A percentile compares a stretch with the other conserved stretches of the same genome.
Conservation (phyloP, 2,329 filamentous ascomycete species). For the Podosphaera fusca region DNA sequence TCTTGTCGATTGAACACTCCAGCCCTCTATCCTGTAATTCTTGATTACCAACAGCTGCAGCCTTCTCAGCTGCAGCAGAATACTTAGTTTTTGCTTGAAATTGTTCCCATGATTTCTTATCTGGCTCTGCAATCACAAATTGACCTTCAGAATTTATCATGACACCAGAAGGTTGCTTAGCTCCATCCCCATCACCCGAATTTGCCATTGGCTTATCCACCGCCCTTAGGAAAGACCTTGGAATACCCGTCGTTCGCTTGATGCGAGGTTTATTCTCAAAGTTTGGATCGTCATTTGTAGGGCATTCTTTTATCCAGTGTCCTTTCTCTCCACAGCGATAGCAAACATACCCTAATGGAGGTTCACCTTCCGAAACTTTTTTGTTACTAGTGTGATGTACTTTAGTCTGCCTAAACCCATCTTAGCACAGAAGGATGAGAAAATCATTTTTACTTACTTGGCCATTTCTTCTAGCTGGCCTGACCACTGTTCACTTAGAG, state of each 20-base stretch:
- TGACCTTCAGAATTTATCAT: conserved; percentile 97
- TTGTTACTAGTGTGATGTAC: conserved; percentile 32
- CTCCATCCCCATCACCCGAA: conserved; percentile 52
- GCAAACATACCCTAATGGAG: conserved; percentile 84
- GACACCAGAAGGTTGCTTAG: conserved; percentile 64
- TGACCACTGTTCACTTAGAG: conserved; percentile 78
- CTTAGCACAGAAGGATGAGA: conserved; percentile 16
- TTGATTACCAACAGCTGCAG: conserved; percentile 54
- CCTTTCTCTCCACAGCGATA: conserved; percentile 92
- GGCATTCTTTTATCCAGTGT: conserved; percentile 97
- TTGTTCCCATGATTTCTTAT: conserved; percentile 89
- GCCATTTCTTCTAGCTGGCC: conserved; percentile 86
- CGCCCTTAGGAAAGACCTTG: conserved; percentile 81
- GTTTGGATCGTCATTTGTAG: conserved; percentile 93
- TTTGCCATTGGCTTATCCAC: conserved; percentile 73
- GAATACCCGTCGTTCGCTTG: conserved; percentile 91
- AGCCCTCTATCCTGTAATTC: conserved; percentile 72
- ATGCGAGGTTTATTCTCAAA: conserved; percentile 85
- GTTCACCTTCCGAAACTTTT: conserved; percentile 77
- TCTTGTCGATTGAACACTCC: conserved; percentile 90
- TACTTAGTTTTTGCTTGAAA: conserved; percentile 88
- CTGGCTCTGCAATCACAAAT: conserved; percentile 87
- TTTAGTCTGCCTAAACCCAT: conserved; percentile 29
- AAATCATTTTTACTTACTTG: conserved; percentile 30
- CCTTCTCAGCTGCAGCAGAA: conserved; percentile 61